Evolutionary conservation across 2,329 filamentous ascomycete species (phyloP), one percentile per base, ranked within the genome.

Genomic region (Ascochyta koolunga): DNA sequence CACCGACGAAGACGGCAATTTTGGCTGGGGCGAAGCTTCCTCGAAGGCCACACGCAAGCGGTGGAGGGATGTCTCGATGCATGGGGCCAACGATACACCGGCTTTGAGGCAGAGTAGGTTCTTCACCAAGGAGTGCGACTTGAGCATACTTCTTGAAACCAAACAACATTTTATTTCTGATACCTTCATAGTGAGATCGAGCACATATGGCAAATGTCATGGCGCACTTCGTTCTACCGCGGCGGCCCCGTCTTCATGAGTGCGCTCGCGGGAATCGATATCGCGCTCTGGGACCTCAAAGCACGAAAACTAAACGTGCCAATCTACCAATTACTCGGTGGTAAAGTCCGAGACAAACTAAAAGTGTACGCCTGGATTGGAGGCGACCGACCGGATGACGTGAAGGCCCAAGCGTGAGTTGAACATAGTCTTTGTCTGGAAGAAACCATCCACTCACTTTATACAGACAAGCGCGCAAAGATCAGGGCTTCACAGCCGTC

Each of bases 201-300:
- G 68, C 86, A 91, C 59, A 88, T 93, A 53, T 93, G 90, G 90
- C 89, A 91, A 69, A 81, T 83, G 59, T 83, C 84, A 22, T 92
- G 86, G 83, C 82, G 89, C 36, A 69, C 68, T 36, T 84, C 85
- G 0, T 93, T 93, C 72, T 93, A 93, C 72, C 81, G 90, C 24
- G 89, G 89, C 2, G 90, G 89, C 0, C 88, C 89, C 0, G 89
- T 93, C 9, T 87, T 93, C 60, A 92, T 93, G 89, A 89, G 86
- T 61, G 90, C 89, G 0, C 75, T 93, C 15, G 84, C 88, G 0
- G 90, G 90, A 2, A 85, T 93, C 45, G 89, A 93, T 66, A 93
- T 93, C 70, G 89, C 89, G 0, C 76, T 92, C 0, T 93, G 89
- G 89, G 89, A 92, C 73, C 77, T 92, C 18, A 91, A 92, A 77